A percentile compares a stretch with the other conserved stretches of the same genome.
These are phyloP conservation scores for Phoma herbarum DNA, from an alignment of 2,329 filamentous ascomycete species.

Conservation along the genomic window DNA sequence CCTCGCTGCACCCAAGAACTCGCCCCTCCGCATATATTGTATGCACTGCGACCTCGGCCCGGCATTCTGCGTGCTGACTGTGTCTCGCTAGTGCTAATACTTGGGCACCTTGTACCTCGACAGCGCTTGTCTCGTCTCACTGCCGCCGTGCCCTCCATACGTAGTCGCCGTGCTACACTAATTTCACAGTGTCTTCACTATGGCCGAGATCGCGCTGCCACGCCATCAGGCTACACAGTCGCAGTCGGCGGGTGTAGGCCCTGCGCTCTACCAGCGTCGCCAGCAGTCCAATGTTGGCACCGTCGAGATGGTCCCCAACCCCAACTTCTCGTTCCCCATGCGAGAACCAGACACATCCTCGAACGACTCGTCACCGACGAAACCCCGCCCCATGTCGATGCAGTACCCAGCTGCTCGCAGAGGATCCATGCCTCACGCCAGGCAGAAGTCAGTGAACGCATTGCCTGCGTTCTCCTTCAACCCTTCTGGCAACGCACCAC, in stretches of 20 bases:
- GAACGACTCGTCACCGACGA: constrained; percentile 44
- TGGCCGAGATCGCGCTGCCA: constrained; percentile 52
- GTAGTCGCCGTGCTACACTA: constrained; percentile 32
- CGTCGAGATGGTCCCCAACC: constrained; percentile 58
- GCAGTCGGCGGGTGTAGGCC: constrained; percentile 45
- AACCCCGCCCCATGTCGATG: constrained; percentile 50
- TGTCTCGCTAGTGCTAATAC: constrained; percentile 42
- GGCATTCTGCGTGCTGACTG: constrained; percentile 44
- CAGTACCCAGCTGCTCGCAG: constrained; percentile 48
- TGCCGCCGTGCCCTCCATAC: constrained; percentile 40
- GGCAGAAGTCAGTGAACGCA: constrained; percentile 55
- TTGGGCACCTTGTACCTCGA: constrained; percentile 45
- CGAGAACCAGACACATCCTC: constrained; percentile 42
- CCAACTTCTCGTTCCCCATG: constrained; percentile 60
- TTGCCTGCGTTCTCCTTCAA: constrained; percentile 62
- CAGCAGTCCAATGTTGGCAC: constrained; percentile 43
- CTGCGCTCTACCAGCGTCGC: constrained; percentile 51
- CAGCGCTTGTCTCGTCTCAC: constrained; percentile 53
- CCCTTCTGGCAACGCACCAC: constrained; percentile 50
- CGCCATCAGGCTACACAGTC: constrained; percentile 53
- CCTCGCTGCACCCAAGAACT: constrained; percentile 12
- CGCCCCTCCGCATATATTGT: constrained; percentile 31
- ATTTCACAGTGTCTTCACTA: constrained; percentile 39
- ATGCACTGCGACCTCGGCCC: constrained; percentile 28
- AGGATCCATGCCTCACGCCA: constrained; percentile 45